phyloP scores from a whole-genome alignment of 1,284 basidiomycete species.

The Naganishia sp. region DNA sequence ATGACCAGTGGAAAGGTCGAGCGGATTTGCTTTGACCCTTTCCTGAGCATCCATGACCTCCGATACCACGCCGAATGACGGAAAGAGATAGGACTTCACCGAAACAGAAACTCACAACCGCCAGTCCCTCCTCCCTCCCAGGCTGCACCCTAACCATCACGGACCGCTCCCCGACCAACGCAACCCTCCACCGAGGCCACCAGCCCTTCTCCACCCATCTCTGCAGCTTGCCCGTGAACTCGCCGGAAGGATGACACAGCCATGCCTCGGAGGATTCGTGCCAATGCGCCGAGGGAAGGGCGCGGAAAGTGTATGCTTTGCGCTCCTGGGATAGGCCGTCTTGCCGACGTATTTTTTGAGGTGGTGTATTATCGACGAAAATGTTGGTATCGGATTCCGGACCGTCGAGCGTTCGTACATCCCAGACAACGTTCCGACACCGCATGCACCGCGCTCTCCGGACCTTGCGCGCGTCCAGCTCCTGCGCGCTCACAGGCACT shows the following conservation, averaged over 20 bases:
- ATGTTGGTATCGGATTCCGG: not conserved
- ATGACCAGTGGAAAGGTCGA: no score
- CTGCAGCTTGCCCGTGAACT: slow-evolving; percentile 16
- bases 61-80: no score
- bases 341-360: not conserved
- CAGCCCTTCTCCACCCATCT: slow-evolving; percentile 1
- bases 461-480: not conserved
- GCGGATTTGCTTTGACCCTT: no score
- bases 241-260: slow-evolving; percentile 28
- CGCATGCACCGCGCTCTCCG: slow-evolving; percentile 1
- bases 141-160: slow-evolving; percentile 40
- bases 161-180: slow-evolving; percentile 35
- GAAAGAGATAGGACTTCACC: no score
- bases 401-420: not conserved
- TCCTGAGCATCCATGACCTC: no score
- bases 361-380: not conserved
- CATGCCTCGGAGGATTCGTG: slow-evolving; percentile 28
- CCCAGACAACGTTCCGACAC: not conserved
- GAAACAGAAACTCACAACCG: slow-evolving; percentile 22
- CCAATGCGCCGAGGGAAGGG: slow-evolving; percentile 29
- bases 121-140: slow-evolving; percentile 42
- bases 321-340: not conserved
- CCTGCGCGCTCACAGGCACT: not conserved
- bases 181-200: slow-evolving; percentile 35
- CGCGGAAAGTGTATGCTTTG: slow-evolving; percentile 6